Conservation (phyloP, 495 filamentous ascomycete species). For the Beverwykella pulmonaria region DNA sequence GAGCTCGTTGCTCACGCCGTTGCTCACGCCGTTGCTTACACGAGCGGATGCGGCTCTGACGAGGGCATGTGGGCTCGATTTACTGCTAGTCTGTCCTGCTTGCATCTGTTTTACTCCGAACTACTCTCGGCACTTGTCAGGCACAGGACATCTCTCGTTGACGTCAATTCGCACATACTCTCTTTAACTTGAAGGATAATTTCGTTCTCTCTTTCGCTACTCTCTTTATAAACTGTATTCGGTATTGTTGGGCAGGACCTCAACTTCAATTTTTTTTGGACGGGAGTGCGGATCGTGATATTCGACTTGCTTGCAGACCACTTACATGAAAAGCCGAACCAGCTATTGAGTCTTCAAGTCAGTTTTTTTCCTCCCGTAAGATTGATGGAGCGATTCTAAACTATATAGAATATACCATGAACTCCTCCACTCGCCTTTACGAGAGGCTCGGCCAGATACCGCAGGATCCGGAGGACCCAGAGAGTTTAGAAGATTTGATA, state of each 20-base stretch:
- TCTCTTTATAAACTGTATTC: too few species aligned
- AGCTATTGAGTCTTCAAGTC: neutral
- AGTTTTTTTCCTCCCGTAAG: neutral
- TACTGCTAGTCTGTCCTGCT: too few species aligned
- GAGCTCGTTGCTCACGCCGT: conserved; percentile 28
- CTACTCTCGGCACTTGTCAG: too few species aligned
- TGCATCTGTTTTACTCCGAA: neutral
- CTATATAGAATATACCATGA: conserved; percentile 19
- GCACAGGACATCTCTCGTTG: too few species aligned
- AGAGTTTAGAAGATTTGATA: conserved; percentile 31
- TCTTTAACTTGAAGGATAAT: too few species aligned
- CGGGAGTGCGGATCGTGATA: too few species aligned
- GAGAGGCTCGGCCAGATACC: conserved; percentile 31
- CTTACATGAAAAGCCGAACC: neutral
- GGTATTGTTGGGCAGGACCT: too few species aligned
- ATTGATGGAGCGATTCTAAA: neutral
- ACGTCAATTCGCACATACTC: too few species aligned
- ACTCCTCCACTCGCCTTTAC: conserved; percentile 30
- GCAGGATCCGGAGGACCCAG: conserved; percentile 30
- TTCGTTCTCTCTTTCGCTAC: too few species aligned
- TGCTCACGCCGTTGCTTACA: neutral
- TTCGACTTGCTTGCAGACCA: too few species aligned
- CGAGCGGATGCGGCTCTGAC: neutral
- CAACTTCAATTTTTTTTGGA: too few species aligned
- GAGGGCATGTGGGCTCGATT: neutral